Evolutionary conservation across 2,329 filamentous ascomycete genomes (phyloP), one percentile per base, ranked within the genome.

Genomic region (Talaromyces marneffei): DNA sequence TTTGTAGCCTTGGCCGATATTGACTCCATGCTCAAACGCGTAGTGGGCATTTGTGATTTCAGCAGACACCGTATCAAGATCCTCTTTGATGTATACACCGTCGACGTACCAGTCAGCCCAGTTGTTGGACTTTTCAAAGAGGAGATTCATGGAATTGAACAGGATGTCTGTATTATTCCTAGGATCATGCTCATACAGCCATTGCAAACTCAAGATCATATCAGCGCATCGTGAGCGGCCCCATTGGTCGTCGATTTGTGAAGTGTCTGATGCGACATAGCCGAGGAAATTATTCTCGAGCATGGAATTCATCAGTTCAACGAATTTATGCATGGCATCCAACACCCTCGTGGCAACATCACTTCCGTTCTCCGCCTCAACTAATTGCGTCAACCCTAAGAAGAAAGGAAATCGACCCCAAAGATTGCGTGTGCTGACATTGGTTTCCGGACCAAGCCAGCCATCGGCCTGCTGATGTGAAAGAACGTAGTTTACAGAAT

Each of bases 391-490:
- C 60, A 84, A 65, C 2, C 81, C 83, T 9, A 84, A 72, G 54
- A 82, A 76, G 10, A 84, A 71, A 14, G 80, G 77, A 65, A 77
- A 81, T 14, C 82, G 72, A 4, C 77, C 83, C 83, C 83, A 85
- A 46, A 85, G 74, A 39, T 81, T 78, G 56, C 82, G 71, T 18
- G 72, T 74, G 6, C 74, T 66, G 2, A 73, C 65, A 0, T 70
- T 75, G 0, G 65, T 77, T 70, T 85, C 83, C 0, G 81, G 81
- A 0, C 83, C 83, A 18, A 86, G 68, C 84, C 84, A 86, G 7
- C 84, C 84, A 72, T 86, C 83, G 0, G 66, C 63, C 31, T 77
- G 75, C 61, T 84, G 82, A 55, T 76, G 73, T 5, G 72, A 70
- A n/a, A 86, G 70, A 1, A 83, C 74, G 64, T 80, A 79, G 57